Base-by-base conservation (phyloP, 257 asterid genomes). In the Ilex aquifolium region DNA sequence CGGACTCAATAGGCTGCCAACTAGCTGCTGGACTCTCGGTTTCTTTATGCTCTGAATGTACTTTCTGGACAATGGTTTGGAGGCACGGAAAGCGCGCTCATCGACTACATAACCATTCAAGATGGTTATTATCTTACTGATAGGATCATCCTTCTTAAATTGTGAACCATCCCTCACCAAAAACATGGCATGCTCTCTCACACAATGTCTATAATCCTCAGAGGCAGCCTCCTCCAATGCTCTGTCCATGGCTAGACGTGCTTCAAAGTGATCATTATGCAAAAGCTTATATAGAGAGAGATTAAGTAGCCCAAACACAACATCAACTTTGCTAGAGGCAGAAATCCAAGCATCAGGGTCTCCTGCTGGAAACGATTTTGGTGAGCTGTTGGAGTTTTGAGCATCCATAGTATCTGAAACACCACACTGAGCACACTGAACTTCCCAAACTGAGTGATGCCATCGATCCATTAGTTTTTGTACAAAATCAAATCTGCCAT, bases 401-500 rank as follows among this genome's bases (percentile, higher is more conserved):
- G 44, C 59, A 13, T 69, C 59, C 49, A 32, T 32, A 2, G 53
- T 2, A 3, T 29, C 69, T 15, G 46, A 40, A 71, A 32, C 65
- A 31, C 58, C 66, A 62, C 5, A 15, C 15, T 69, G 62, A 51
- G 65, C 64, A 65, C 13, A 48, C 58, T 44, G 49, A 32, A 50
- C 53, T 17, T 67, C 71, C 62, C 60, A 57, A 48, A 73, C 72
- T 63, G 66, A 70, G 30, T 56, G 40, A 54, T 62, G 53, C 85
- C 85, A 80, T 50, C 79, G 62, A 32, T 68, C 72, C 77, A 80
- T 77, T 56, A 80, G 60, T 62, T 72, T 80, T 71, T 63, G 66
- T 2, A 44, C 75, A 42, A 80, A 58, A 69, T 71, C 74, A 10
- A 66, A 32, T 40, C 60, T 74, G 29, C 68, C 72, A 46, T 55